phyloP scores from a whole-genome alignment of 331 rosid species.

The Pyrus hybrid region DNA sequence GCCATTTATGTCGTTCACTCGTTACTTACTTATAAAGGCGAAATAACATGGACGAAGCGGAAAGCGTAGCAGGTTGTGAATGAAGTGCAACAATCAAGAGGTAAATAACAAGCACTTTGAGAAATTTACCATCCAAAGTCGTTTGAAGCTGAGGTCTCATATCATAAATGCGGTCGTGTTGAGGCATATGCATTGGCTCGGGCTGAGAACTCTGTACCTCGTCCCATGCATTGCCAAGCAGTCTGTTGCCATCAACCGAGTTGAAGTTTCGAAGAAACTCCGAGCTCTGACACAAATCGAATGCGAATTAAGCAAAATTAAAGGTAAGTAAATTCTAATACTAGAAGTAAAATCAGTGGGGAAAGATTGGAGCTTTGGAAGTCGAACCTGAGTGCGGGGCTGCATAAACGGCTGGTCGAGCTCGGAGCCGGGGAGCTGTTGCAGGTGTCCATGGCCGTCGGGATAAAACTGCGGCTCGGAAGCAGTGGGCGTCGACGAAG shows the following conservation, averaged over 20 bases:
- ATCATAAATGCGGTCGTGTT: constrained; percentile 26
- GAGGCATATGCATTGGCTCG: constrained; percentile 23
- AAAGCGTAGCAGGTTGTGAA: neutral
- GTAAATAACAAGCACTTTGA: neutral
- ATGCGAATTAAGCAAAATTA: neutral
- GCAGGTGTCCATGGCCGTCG: constrained; percentile 3
- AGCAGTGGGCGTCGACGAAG: constrained; percentile 43
- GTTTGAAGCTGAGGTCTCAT: constrained; percentile 48
- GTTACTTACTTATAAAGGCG: neutral
- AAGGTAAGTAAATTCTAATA: neutral
- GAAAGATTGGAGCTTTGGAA: neutral
- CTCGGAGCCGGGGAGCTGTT: constrained; percentile 66
- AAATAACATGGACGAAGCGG: neutral
- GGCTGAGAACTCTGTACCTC: constrained; percentile 45
- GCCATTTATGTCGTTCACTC: neutral
- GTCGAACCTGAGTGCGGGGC: constrained; percentile 49
- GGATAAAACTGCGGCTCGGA: constrained; percentile 37
- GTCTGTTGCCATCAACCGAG: constrained; percentile 39
- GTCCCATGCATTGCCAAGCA: constrained; percentile 71
- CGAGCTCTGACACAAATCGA: constrained; percentile 38
- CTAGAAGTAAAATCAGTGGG: neutral
- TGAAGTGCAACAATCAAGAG: neutral
- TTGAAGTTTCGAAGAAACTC: constrained; percentile 67
- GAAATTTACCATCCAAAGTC: constrained; percentile 52
- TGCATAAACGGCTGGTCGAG: constrained; percentile 56